Conservation (phyloP, 495 filamentous ascomycete genomes). For the Echria macrotheca region DNA sequence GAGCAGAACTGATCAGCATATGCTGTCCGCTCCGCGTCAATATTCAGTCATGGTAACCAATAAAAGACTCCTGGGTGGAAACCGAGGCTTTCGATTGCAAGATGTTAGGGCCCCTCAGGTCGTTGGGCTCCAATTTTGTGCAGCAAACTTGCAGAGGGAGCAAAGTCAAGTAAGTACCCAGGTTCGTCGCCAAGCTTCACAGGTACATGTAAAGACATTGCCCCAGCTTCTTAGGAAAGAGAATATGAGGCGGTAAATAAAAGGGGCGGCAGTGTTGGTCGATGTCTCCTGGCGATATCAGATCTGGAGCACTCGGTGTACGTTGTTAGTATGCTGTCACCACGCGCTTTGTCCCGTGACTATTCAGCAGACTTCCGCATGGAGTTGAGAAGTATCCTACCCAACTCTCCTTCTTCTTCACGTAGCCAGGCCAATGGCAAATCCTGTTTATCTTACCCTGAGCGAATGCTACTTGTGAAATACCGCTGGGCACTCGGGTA, state of each 20-base stretch:
- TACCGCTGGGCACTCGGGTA: too few relatives aligned
- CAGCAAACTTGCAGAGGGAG: not conserved
- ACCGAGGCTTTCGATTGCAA: not conserved
- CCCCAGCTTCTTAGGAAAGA: not conserved
- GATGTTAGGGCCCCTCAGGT: not conserved
- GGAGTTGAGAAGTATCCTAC: not conserved
- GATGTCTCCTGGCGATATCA: not conserved
- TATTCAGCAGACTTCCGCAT: not conserved
- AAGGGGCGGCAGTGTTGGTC: not conserved
- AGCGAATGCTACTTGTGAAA: too few relatives aligned
- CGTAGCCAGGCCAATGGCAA: not conserved
- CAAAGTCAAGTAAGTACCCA: not conserved
- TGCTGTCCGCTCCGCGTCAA: conserved; percentile 2
- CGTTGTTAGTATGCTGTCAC: not conserved
- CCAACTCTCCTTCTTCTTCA: not conserved
- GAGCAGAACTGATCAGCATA: not conserved
- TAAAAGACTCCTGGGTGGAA: not conserved
- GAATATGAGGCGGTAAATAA: too few relatives aligned
- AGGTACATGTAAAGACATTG: conserved; percentile 2
- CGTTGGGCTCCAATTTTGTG: not conserved
- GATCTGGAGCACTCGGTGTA: not conserved
- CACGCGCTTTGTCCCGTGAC: conserved; percentile 6
- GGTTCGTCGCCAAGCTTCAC: not conserved
- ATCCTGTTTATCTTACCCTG: too few relatives aligned
- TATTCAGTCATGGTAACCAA: not conserved